Percentiles rank a stretch among this genome's conserved stretches.
phyloP scores from a whole-genome alignment of 768 basidiomycete genomes.

The Agrocybe pediades region DNA sequence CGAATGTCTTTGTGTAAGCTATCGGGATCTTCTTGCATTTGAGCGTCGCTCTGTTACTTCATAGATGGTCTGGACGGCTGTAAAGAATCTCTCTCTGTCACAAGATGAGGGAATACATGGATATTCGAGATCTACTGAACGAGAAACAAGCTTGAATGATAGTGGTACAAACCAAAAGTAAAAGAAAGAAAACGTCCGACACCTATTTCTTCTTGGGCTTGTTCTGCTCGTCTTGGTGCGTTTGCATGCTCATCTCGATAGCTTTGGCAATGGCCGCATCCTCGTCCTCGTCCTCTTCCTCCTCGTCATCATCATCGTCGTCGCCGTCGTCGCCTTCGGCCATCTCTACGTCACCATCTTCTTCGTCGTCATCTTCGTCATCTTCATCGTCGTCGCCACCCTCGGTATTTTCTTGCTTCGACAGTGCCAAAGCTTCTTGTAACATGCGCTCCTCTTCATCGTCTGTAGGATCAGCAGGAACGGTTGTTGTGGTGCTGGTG shows the following conservation, averaged over 20 bases:
- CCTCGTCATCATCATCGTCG: constrained; percentile 68
- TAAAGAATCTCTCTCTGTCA: no score
- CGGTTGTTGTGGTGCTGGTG: constrained; percentile 23
- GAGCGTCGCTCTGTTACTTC: no score
- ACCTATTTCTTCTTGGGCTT: constrained; percentile 36
- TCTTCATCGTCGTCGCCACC: constrained; percentile 82
- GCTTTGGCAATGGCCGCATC: constrained; percentile 91
- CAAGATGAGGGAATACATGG: no score
- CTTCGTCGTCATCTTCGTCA: constrained; percentile 62
- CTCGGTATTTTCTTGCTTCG: constrained; percentile 76
- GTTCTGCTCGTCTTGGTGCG: constrained; percentile 50
- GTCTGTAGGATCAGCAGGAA: constrained; percentile 50
- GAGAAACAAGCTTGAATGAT: background rate
- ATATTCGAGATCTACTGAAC: background rate
- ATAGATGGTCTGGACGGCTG: no score
- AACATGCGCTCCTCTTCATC: constrained; percentile 81
- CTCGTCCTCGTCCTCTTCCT: constrained; percentile 60
- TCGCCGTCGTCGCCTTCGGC: constrained; percentile 56
- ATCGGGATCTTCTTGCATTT: no score
- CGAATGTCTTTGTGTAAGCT: no score
- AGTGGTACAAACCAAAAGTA: background rate
- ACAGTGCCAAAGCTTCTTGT: constrained; percentile 76
- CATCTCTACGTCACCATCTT: constrained; percentile 67
- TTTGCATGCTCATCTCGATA: constrained; percentile 92
- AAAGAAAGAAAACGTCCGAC: background rate